Evolutionary conservation across 1,139 yeast genomes (phyloP).

Genomic region (Zhuliangozyma parablackwelliae): DNA sequence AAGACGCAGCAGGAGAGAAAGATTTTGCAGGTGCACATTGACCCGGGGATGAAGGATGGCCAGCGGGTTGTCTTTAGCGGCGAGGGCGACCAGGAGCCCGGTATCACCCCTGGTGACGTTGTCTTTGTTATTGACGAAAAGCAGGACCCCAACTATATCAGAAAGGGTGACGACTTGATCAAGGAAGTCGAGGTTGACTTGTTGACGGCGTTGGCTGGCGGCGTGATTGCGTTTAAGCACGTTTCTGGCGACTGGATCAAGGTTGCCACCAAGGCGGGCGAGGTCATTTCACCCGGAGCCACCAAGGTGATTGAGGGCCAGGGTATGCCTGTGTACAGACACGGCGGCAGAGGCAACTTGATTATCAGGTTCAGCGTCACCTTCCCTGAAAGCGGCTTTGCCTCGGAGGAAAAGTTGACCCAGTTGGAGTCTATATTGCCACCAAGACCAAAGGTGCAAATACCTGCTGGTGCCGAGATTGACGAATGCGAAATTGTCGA

Average conservation of each 20-base stretch:
- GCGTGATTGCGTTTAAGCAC: constrained; percentile 81
- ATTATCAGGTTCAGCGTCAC: constrained; percentile 66
- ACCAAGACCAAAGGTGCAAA: constrained; percentile 47
- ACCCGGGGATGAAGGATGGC: constrained; percentile 96
- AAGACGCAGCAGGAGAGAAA: constrained; percentile 86
- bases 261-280: constrained; percentile 83
- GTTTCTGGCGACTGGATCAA: constrained; percentile 85
- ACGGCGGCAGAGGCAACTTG: constrained; percentile 72
- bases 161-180: constrained; percentile 87
- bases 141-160: constrained; percentile 73
- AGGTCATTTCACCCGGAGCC: constrained; percentile 81
- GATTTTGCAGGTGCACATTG: constrained; percentile 89
- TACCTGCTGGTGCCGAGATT: constrained; percentile 62
- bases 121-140: constrained; percentile 86
- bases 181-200: constrained; percentile 87
- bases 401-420: constrained; percentile 63
- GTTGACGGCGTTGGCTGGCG: constrained; percentile 95
- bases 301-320: constrained; percentile 82
- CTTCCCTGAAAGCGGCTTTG: constrained; percentile 64
- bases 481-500: constrained; percentile 81
- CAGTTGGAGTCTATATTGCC: constrained; percentile 65
- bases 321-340: constrained; percentile 91
- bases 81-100: constrained; percentile 98
- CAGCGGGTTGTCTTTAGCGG: constrained; percentile 89
- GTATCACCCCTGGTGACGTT: constrained; percentile 94